Conservation (phyloP, 352 stramenopile species). For the Thalassiosira livingstoniorum region DNA sequence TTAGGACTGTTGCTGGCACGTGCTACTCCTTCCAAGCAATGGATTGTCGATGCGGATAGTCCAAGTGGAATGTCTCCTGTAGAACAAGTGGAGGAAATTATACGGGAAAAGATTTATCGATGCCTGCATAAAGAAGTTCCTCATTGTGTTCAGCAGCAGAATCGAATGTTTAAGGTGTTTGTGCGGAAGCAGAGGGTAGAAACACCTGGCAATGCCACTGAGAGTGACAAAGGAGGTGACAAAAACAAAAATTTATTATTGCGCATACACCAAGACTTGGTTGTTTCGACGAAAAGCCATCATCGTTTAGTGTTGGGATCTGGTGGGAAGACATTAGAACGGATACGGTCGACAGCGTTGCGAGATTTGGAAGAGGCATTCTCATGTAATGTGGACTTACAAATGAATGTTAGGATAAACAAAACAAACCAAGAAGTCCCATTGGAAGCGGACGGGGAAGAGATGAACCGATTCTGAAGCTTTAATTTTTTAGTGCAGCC, state of each 20-base stretch:
- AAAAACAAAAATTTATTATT: slow-evolving; percentile 57
- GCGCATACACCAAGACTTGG: slow-evolving; percentile 77
- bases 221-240: slow-evolving; percentile 10
- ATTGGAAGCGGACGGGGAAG: slow-evolving; percentile 45
- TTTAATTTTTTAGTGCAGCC: too few species aligned
- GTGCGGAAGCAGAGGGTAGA: slow-evolving; percentile 11
- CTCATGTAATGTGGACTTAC: slow-evolving; percentile 65
- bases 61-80: slow-evolving; percentile 55
- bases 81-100: slow-evolving; percentile 76
- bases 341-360: slow-evolving; percentile 71
- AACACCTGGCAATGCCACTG: not conserved
- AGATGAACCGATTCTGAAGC: too few species aligned
- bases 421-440: slow-evolving; percentile 62
- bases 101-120: slow-evolving; percentile 83
- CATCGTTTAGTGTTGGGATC: slow-evolving; percentile 64
- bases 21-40: slow-evolving; percentile 64
- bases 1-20: slow-evolving; percentile 64
- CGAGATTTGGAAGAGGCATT: slow-evolving; percentile 74
- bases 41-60: slow-evolving; percentile 58
- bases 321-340: slow-evolving; percentile 67
- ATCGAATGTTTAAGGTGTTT: slow-evolving; percentile 57
- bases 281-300: slow-evolving; percentile 81
- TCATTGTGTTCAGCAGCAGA: slow-evolving; percentile 60
- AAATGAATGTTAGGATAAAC: slow-evolving; percentile 69
- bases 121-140: slow-evolving; percentile 75